phyloP scores from a whole-genome alignment of 2,329 filamentous ascomycete species.

The Verruconis gallopava region DNA sequence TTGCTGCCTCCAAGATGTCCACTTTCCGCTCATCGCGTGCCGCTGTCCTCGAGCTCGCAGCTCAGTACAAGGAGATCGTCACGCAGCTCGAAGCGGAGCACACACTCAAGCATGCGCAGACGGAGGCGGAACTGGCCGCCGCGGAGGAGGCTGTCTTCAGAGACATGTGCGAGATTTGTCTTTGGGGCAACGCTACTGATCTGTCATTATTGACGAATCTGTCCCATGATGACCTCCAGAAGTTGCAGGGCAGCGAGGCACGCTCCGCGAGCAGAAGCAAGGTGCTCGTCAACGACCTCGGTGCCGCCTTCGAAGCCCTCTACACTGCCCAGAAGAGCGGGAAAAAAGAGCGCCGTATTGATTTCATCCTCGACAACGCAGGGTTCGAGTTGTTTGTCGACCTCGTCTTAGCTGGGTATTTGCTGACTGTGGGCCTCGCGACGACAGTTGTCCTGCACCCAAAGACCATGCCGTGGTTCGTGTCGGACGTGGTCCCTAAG shows the following conservation, averaged over 20 bases:
- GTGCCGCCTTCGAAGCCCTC: constrained; percentile 55
- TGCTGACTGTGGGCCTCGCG: constrained; percentile 72
- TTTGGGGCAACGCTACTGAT: constrained; percentile 96
- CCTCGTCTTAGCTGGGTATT: constrained; percentile 78
- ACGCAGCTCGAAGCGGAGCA: constrained; percentile 48
- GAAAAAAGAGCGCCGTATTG: constrained; percentile 58
- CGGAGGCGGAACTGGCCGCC: constrained; percentile 43
- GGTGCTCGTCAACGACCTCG: constrained; percentile 78
- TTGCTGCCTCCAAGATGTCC: constrained; percentile 75
- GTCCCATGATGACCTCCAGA: constrained; percentile 92
- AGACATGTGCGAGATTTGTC: constrained; percentile 91
- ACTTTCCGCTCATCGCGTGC: constrained; percentile 87
- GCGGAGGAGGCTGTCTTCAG: constrained; percentile 69
- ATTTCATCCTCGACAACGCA: constrained; percentile 93
- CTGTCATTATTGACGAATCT: constrained; percentile 80
- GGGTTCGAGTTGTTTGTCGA: constrained; percentile 97
- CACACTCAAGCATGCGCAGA: constrained; percentile 28
- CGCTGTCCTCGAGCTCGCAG: constrained; percentile 69
- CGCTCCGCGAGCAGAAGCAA: constrained; percentile 82
- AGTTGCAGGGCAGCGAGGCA: constrained; percentile 79
- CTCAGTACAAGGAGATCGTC: constrained; percentile 63
- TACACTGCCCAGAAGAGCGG: constrained; percentile 51
- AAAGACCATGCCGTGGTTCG: constrained; percentile 95
- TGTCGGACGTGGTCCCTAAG: constrained; percentile 78
- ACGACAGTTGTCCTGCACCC: constrained; percentile 81